phyloP scores from a whole-genome alignment of 2,329 filamentous ascomycete genomes.

The Arthrobotrys pseudoclavata region DNA sequence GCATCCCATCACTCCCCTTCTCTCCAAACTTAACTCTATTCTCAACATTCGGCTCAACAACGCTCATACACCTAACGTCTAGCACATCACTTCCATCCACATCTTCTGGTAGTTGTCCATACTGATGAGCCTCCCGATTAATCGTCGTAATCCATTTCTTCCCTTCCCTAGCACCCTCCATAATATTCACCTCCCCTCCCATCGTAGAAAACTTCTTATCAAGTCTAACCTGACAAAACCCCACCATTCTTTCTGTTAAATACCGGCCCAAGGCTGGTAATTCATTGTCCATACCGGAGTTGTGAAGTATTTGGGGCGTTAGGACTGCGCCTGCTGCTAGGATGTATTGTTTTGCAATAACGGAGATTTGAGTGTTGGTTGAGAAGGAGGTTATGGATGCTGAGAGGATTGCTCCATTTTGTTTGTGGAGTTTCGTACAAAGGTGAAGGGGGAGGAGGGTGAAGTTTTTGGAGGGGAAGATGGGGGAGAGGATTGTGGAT shows the following conservation, averaged over 20 bases:
- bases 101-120: conserved; percentile 60
- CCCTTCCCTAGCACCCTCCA: conserved; percentile 57
- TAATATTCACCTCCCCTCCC: conserved; percentile 51
- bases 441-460: conserved; percentile 58
- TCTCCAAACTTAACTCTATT: conserved; percentile 60
- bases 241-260: conserved; percentile 63
- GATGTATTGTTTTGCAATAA: conserved; percentile 63
- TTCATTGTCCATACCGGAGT: conserved; percentile 46
- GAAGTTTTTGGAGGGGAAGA: conserved; percentile 49
- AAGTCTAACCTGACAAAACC: conserved; percentile 64
- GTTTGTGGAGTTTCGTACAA: conserved; percentile 52
- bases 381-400: conserved; percentile 57
- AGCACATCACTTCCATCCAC: conserved; percentile 62
- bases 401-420: conserved; percentile 14
- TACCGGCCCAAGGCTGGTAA: conserved; percentile 61
- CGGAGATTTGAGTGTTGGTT: conserved; percentile 43
- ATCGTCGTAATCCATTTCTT: conserved; percentile 63
- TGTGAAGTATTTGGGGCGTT: conserved; percentile 63
- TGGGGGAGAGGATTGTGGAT: conserved; percentile 59
- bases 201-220: conserved; percentile 32
- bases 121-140: conserved; percentile 63
- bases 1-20: conserved; percentile 63
- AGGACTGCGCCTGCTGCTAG: conserved; percentile 63
- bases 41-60: conserved; percentile 45
- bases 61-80: conserved; percentile 61